phyloP scores from a whole-genome alignment of 805 yeast genomes.

The Candida ipomoeae region DNA sequence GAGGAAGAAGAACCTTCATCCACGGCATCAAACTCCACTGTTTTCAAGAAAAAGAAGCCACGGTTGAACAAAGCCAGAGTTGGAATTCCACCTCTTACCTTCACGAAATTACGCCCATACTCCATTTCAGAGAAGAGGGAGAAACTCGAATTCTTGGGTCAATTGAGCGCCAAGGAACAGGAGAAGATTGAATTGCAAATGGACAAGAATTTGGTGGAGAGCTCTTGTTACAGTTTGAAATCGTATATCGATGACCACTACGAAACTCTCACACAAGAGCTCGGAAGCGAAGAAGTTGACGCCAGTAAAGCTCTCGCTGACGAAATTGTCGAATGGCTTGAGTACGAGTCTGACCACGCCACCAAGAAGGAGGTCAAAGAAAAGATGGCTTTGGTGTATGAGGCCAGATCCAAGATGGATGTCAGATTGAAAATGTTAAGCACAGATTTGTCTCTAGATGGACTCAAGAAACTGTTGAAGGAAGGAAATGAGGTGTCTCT shows the following conservation, averaged over 20 bases:
- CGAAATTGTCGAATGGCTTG: slow-evolving; percentile 72
- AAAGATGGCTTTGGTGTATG: slow-evolving; percentile 21
- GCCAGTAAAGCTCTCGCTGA: slow-evolving; percentile 29
- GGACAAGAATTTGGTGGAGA: slow-evolving; percentile 66
- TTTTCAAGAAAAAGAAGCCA: slow-evolving; percentile 17
- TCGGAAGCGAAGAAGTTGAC: slow-evolving; percentile 38
- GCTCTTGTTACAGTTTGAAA: slow-evolving; percentile 66
- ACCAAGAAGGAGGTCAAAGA: slow-evolving; percentile 23
- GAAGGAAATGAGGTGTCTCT: slow-evolving; percentile 40
- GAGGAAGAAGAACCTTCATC: slow-evolving; percentile 12
- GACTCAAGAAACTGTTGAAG: slow-evolving; percentile 40
- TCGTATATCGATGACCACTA: slow-evolving; percentile 53
- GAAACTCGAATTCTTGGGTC: slow-evolving; percentile 46
- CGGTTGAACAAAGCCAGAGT: slow-evolving; percentile 21
- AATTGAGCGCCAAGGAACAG: slow-evolving; percentile 52
- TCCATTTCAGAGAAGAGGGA: slow-evolving; percentile 38
- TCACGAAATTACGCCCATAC: slow-evolving; percentile 34
- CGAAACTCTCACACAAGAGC: slow-evolving; percentile 31
- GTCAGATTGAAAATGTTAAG: slow-evolving; percentile 38
- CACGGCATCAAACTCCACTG: slow-evolving; percentile 11
- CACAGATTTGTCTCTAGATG: slow-evolving; percentile 45
- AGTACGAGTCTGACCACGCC: slow-evolving; percentile 60
- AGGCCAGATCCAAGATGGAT: slow-evolving; percentile 23
- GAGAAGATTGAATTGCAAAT: slow-evolving; percentile 53
- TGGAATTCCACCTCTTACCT: slow-evolving; percentile 45